Base-by-base conservation (phyloP, 495 filamentous ascomycete genomes). In the Penicillium goetzii region DNA sequence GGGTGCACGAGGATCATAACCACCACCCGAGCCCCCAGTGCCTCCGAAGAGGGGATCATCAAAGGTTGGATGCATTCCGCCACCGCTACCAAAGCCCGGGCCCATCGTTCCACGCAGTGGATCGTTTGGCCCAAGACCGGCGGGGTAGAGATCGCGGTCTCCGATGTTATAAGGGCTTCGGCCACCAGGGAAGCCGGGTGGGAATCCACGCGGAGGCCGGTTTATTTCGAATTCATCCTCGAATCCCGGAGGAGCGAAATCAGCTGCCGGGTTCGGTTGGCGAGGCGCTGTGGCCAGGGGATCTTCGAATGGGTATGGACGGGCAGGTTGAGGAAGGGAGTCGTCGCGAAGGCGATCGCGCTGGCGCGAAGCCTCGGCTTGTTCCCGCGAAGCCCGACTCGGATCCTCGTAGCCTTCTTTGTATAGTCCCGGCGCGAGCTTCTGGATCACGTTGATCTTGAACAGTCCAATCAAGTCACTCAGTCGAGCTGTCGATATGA, bases 51-150 rank as follows among this genome's bases (percentile, higher is more conserved):
- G 74, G 30, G 92, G 92, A 74, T 98, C 95, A 69, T 97, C 92
- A 68, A 96, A 93, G 0, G 92, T 96, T 0, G 95, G 95, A 76
- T 97, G 91, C 95, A 98, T 98, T 2, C 95, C 95, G 45, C 88
- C 84, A 1, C 86, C 85, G 34, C 78, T 76, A 17, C 82, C 81
- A 34, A 80, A 71, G 2, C 86, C 78, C 59, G 83, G 82, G 12
- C 83, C 83, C 60, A 92, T 83, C 12, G 83, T 79, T 8, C 87
- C 87, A 21, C 89, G 75, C 4, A 97, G 69, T 1, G 93, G 92
- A 77, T 97, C 92, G 71, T 92, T 74, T 0, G 93, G 94, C 0
- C 92, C 95, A 12, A 98, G 73, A 14, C 94, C 93, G 21, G 87
- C 85, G 7, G 95, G 95, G 67, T 97, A 93, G 8, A 98, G 78